Conservation (phyloP, 495 filamentous ascomycete species). For the Daldinia vernicosa region DNA sequence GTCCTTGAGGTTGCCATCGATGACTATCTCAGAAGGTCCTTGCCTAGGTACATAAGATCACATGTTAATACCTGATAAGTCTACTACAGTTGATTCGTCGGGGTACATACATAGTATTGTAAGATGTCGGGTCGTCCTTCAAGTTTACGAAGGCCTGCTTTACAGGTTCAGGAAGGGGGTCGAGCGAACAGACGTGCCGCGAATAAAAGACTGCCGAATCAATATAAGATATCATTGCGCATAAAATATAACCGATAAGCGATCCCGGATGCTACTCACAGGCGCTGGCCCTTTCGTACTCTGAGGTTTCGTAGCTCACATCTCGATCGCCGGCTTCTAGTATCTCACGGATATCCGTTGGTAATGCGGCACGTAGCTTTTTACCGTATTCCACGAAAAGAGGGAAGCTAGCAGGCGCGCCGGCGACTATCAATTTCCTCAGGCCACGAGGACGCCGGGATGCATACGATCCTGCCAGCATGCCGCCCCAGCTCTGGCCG, state of each 20-base stretch:
- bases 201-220: conserved; percentile 49
- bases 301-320: neutral
- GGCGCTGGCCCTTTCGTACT: conserved; percentile 6
- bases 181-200: conserved; percentile 53
- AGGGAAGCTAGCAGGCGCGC: conserved; percentile 51
- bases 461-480: conserved; percentile 46
- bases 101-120: conserved; percentile 54
- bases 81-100: neutral
- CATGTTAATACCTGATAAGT: conserved; percentile 2
- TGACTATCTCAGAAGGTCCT: conserved; percentile 59
- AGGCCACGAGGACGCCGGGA: conserved; percentile 51
- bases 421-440: conserved; percentile 52
- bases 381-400: conserved; percentile 46
- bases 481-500: conserved; percentile 60
- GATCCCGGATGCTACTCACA: neutral
- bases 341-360: conserved; percentile 2
- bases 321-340: conserved; percentile 4
- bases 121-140: conserved; percentile 56
- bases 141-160: conserved; percentile 46
- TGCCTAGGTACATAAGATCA: conserved; percentile 49
- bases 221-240: neutral
- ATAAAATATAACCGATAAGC: neutral
- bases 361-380: conserved; percentile 26
- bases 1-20: conserved; percentile 55
- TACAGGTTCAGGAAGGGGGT: conserved; percentile 52